phyloP scores from a whole-genome alignment of 176 grass and related monocot genomes.

The Avena insularis region DNA sequence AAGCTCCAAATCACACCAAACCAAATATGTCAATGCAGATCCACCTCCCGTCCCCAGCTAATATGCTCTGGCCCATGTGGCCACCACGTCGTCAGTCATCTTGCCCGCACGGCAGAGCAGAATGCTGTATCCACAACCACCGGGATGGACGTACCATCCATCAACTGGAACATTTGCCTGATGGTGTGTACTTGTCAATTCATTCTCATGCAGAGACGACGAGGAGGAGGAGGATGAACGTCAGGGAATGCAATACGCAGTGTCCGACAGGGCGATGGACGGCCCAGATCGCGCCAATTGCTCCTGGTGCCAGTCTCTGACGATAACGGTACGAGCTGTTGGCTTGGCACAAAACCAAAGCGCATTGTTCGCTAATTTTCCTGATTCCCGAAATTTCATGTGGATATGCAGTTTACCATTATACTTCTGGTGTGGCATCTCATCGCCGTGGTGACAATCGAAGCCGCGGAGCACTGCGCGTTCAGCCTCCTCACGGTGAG shows the following conservation, averaged over 20 bases:
- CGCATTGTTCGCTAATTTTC: background rate
- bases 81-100: background rate
- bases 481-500: slow-evolving; percentile 62
- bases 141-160: background rate
- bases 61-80: slow-evolving; percentile 6
- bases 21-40: slow-evolving; percentile 31
- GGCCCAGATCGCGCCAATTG: slow-evolving; percentile 36
- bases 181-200: background rate
- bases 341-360: background rate
- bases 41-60: slow-evolving; percentile 13
- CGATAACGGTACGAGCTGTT: slow-evolving; percentile 51
- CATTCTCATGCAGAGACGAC: slow-evolving; percentile 52
- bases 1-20: slow-evolving; percentile 29
- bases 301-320: slow-evolving; percentile 54
- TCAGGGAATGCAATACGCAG: slow-evolving; percentile 8
- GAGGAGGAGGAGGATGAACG: slow-evolving; percentile 48
- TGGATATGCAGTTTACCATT: slow-evolving; percentile 59
- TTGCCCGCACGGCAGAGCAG: slow-evolving; percentile 6
- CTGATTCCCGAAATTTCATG: slow-evolving; percentile 16
- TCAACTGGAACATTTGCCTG: background rate
- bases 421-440: slow-evolving; percentile 70
- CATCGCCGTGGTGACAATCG: slow-evolving; percentile 50
- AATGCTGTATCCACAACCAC: background rate
- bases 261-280: slow-evolving; percentile 1
- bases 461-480: slow-evolving; percentile 48